Evolutionary conservation across 108 stramenopile genomes (phyloP).

Genomic region (Fragilariopsis cylindrus): DNA sequence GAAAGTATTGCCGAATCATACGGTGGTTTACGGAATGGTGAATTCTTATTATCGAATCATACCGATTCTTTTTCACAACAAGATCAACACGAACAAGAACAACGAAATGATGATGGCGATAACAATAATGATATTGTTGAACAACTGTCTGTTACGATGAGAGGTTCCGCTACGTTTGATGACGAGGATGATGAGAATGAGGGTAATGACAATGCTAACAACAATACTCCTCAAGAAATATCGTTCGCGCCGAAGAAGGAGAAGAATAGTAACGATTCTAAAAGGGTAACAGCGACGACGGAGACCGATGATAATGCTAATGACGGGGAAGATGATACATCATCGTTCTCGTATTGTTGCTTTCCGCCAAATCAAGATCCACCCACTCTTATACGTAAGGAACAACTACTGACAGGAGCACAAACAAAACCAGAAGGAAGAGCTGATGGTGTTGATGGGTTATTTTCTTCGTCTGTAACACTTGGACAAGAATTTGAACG

Average conservation of each 20-base stretch:
- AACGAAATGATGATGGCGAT: not conserved
- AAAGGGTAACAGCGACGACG: not conserved
- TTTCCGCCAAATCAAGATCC: not conserved
- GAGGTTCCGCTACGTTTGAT: conserved; percentile 1
- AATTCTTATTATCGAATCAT: conserved; percentile 3
- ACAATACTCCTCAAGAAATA: not conserved
- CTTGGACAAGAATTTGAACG: too few species aligned
- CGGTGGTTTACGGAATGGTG: conserved; percentile 13
- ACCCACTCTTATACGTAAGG: not conserved
- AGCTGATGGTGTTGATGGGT: too few species aligned
- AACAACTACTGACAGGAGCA: too few species aligned
- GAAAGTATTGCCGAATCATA: conserved; percentile 17
- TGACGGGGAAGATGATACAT: not conserved
- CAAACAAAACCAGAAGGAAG: too few species aligned
- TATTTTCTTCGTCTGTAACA: too few species aligned
- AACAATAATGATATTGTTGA: not conserved
- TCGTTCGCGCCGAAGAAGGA: not conserved
- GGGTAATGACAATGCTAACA: not conserved
- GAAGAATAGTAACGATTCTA: too few species aligned
- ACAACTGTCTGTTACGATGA: not conserved
- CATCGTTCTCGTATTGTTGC: conserved; percentile 7
- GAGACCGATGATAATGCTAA: not conserved
- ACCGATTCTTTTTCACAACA: not conserved
- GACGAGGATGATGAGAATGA: not conserved
- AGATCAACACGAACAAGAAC: too few species aligned